These are phyloP conservation scores for Epichloe sylvatica DNA, from an alignment of 2,329 filamentous ascomycete genomes.

Conservation along the genomic window DNA sequence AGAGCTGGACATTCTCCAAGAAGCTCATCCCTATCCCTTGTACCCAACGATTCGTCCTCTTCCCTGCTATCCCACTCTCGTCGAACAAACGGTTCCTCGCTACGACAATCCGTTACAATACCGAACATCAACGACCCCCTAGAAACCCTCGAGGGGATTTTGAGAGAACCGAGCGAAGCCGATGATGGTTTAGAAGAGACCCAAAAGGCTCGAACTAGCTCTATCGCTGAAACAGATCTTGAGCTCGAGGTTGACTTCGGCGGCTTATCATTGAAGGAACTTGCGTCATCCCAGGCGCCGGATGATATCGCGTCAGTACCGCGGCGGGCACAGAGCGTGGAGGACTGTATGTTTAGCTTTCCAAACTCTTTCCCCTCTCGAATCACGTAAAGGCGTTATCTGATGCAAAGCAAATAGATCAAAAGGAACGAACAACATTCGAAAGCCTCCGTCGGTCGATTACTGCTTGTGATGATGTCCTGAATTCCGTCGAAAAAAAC, in stretches of 20 bases:
- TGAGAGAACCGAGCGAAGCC: constrained; percentile 18
- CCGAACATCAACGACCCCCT: constrained; percentile 47
- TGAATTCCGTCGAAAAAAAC: constrained; percentile 86
- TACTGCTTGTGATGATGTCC: constrained; percentile 76
- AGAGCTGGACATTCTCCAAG: constrained; percentile 55
- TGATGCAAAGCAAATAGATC: constrained; percentile 35
- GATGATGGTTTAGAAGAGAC: constrained; percentile 3
- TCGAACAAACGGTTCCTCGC: constrained; percentile 51
- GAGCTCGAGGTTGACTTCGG: constrained; percentile 64
- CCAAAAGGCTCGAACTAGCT: constrained; percentile 2
- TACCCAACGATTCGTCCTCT: constrained; percentile 60
- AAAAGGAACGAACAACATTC: constrained; percentile 70
- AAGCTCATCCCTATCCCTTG: constrained; percentile 66
- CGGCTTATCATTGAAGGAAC: constrained; percentile 60
- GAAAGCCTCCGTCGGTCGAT: constrained; percentile 87
- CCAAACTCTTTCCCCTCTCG: background rate
- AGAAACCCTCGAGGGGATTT: constrained; percentile 45
- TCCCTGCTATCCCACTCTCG: constrained; percentile 57
- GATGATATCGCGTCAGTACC: constrained; percentile 10
- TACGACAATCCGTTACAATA: constrained; percentile 42
- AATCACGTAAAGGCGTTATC: background rate
- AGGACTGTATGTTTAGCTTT: constrained; percentile 49
- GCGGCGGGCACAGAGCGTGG: constrained; percentile 46
- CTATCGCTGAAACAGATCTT: constrained; percentile 37
- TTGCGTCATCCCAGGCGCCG: constrained; percentile 31